Conservation (phyloP, 371 early-diverging fungal genomes). For the Mucor mucedo region DNA sequence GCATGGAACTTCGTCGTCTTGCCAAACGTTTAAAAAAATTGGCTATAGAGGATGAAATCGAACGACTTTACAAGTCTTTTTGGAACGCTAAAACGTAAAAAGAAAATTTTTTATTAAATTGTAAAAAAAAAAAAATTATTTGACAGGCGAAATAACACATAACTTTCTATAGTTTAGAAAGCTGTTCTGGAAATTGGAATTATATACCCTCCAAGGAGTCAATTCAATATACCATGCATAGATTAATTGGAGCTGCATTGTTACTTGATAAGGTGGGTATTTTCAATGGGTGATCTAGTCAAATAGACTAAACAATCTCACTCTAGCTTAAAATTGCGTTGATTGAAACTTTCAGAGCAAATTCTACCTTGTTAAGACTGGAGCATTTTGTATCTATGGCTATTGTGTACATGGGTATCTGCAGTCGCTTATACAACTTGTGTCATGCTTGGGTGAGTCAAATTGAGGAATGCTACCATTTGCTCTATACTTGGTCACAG, state of each 20-base stretch:
- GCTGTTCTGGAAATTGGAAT: conserved; percentile 33
- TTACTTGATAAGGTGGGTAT: conserved; percentile 40
- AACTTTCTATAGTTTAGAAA: conserved; percentile 23
- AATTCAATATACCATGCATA: conserved; percentile 45
- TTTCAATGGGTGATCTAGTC: neutral
- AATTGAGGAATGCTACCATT: conserved; percentile 42
- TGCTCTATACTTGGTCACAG: conserved; percentile 36
- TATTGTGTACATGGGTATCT: conserved; percentile 41
- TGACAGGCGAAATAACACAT: neutral
- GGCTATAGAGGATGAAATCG: conserved; percentile 33
- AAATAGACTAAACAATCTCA: neutral
- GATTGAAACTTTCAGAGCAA: conserved; percentile 41
- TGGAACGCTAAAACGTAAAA: conserved; percentile 43
- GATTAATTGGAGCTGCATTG: conserved; percentile 38
- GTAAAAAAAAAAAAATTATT: neutral
- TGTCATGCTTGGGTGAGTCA: conserved; percentile 34
- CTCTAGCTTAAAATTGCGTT: conserved; percentile 32
- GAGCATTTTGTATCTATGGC: conserved; percentile 48
- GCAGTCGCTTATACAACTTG: conserved; percentile 40
- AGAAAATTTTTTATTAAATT: neutral
- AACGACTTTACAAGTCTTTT: conserved; percentile 34
- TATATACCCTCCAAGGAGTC: conserved; percentile 45
- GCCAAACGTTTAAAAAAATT: conserved; percentile 40
- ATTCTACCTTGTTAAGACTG: conserved; percentile 35
- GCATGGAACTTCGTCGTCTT: conserved; percentile 33